Evolutionary conservation across 2,329 filamentous ascomycete species (phyloP).

Genomic region (Clonostachys rosea): DNA sequence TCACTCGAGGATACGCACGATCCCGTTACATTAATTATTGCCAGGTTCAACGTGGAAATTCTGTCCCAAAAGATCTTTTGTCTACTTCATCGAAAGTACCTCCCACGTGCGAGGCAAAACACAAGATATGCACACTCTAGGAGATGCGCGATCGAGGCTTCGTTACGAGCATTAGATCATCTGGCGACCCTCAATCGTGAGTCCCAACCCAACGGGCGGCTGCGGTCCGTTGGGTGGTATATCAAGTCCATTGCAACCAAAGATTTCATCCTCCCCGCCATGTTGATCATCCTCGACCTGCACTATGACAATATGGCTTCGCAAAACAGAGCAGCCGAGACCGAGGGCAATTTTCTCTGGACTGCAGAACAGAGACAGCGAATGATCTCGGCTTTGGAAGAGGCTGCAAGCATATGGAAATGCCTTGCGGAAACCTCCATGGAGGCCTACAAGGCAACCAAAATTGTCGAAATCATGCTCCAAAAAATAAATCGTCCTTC

Average conservation of each 20-base stretch:
- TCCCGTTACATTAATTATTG: slow-evolving; percentile 79
- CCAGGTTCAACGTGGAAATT: slow-evolving; percentile 78
- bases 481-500: slow-evolving; percentile 56
- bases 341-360: slow-evolving; percentile 49
- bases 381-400: slow-evolving; percentile 73
- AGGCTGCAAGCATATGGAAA: slow-evolving; percentile 75
- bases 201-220: slow-evolving; percentile 64
- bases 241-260: slow-evolving; percentile 75
- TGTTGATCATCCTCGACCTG: slow-evolving; percentile 78
- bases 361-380: slow-evolving; percentile 58
- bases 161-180: slow-evolving; percentile 74
- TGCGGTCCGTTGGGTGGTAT: slow-evolving; percentile 73
- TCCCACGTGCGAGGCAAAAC: slow-evolving; percentile 73
- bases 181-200: slow-evolving; percentile 73
- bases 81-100: slow-evolving; percentile 82
- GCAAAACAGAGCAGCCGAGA: slow-evolving; percentile 26
- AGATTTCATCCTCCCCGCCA: slow-evolving; percentile 82
- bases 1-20: slow-evolving; percentile 73
- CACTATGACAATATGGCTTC: slow-evolving; percentile 58
- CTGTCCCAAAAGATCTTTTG: slow-evolving; percentile 87
- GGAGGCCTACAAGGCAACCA: slow-evolving; percentile 84
- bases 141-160: slow-evolving; percentile 79
- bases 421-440: slow-evolving; percentile 72
- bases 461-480: slow-evolving; percentile 79
- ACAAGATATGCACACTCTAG: slow-evolving; percentile 80